A percentile compares a stretch with the other conserved stretches of the same genome.
These are phyloP conservation scores for Asterophora parasitica DNA, from an alignment of 768 basidiomycete species.

Conservation along the genomic window DNA sequence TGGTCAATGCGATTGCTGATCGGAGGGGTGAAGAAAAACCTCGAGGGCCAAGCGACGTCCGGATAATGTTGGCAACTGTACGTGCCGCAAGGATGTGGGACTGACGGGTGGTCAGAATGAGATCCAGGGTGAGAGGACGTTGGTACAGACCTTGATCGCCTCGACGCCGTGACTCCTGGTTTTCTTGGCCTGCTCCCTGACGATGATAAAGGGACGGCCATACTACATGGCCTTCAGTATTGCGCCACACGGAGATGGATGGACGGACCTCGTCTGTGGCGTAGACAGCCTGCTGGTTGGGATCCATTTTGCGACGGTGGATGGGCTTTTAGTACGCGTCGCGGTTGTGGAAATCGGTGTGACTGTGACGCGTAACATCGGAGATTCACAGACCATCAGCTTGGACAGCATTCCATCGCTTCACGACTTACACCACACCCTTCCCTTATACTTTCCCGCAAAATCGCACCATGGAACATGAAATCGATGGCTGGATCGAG, in stretches of 20 bases:
- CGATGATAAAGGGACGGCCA: slow-evolving; percentile 95
- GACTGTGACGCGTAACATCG: slow-evolving; percentile 29
- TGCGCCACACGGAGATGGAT: not conserved
- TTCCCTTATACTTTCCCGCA: slow-evolving; percentile 21
- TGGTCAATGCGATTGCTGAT: not conserved
- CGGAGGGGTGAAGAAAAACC: slow-evolving; percentile 39
- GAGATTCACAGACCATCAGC: slow-evolving; percentile 25
- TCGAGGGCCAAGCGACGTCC: slow-evolving; percentile 92
- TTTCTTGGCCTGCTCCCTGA: slow-evolving; percentile 90
- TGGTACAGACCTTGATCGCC: slow-evolving; percentile 77
- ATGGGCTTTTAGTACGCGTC: slow-evolving; percentile 26
- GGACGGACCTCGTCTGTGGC: slow-evolving; percentile 74
- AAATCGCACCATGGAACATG: slow-evolving; percentile 50
- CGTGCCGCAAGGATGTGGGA: slow-evolving; percentile 94
- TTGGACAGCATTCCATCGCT: slow-evolving; percentile 31
- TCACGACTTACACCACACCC: slow-evolving; percentile 27
- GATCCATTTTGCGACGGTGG: slow-evolving; percentile 29
- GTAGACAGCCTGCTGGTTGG: slow-evolving; percentile 66
- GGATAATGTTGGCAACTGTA: slow-evolving; percentile 90
- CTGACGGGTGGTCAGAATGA: slow-evolving; percentile 31
- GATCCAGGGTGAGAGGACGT: slow-evolving; percentile 9
- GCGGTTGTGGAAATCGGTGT: slow-evolving; percentile 26
- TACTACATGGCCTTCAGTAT: slow-evolving; percentile 46
- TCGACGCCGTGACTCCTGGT: slow-evolving; percentile 88
- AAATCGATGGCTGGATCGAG: slow-evolving; percentile 96